phyloP scores from a whole-genome alignment of 83 land plant species.

The Diphasiastrum complanatum region DNA sequence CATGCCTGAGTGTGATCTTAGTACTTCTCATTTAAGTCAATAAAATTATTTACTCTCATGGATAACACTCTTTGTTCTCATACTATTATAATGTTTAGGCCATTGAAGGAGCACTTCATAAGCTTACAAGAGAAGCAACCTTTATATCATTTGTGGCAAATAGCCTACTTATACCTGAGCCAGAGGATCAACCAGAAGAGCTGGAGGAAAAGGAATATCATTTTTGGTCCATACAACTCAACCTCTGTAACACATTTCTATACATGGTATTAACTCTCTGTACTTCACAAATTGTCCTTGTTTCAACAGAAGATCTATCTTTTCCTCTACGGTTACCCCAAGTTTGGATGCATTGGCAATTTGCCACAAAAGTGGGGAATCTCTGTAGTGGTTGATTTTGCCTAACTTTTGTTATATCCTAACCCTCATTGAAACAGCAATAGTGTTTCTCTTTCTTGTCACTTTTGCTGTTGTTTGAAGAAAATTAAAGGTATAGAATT shows the following conservation, averaged over 20 bases:
- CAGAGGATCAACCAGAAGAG: conserved; percentile 56
- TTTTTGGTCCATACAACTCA: conserved; percentile 63
- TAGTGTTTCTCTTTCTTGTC: too few relatives aligned
- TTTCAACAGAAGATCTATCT: too few relatives aligned
- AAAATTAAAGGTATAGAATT: too few relatives aligned
- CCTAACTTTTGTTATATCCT: too few relatives aligned
- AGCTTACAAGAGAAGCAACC: conserved; percentile 57
- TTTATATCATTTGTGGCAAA: conserved; percentile 61
- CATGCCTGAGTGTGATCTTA: too few relatives aligned
- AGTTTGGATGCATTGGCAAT: too few relatives aligned
- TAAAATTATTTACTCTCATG: neutral
- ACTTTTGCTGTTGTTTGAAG: too few relatives aligned
- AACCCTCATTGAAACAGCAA: too few relatives aligned
- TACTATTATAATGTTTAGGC: conserved; percentile 27
- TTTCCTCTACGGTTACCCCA: too few relatives aligned
- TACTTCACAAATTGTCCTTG: too few relatives aligned
- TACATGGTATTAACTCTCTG: conserved; percentile 80
- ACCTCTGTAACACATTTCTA: conserved; percentile 77
- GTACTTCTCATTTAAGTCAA: conserved; percentile 18
- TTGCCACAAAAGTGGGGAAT: too few relatives aligned
- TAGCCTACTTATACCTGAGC: conserved; percentile 54
- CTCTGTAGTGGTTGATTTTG: too few relatives aligned
- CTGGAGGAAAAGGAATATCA: conserved; percentile 54
- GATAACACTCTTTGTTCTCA: neutral
- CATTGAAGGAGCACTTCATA: conserved; percentile 55